A percentile compares a stretch with the other conserved stretches of the same genome.
Conservation (phyloP, 805 yeast species). For the Metschnikowia bowlesiae region DNA sequence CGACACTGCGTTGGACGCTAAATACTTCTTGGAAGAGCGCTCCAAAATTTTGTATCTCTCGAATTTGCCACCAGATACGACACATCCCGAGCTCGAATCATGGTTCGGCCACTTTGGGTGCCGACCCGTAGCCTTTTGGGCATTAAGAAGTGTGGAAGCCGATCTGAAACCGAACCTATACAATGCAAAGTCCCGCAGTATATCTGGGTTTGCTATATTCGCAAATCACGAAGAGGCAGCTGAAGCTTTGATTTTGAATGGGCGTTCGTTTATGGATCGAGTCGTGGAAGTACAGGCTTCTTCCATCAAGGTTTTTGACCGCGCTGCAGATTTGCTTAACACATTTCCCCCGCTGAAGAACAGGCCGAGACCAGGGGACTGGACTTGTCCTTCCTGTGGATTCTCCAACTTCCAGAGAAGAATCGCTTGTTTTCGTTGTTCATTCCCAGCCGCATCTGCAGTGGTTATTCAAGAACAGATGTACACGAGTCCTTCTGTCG, state of each 20-base stretch:
- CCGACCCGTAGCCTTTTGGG: conserved; percentile 86
- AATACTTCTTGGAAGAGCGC: conserved; percentile 62
- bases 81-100: conserved; percentile 83
- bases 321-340: conserved; percentile 74
- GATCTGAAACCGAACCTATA: conserved; percentile 11
- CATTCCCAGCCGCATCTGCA: conserved; percentile 77
- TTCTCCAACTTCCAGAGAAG: conserved; percentile 92
- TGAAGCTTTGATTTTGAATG: conserved; percentile 74
- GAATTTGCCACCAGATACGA: conserved; percentile 81
- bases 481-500: conserved; percentile 21
- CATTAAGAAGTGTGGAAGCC: conserved; percentile 54
- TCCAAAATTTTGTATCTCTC: conserved; percentile 75
- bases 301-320: conserved; percentile 68
- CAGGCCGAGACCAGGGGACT: conserved; percentile 93
- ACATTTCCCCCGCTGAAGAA: conserved; percentile 84
- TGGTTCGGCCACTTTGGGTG: conserved; percentile 90
- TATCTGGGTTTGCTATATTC: conserved; percentile 82
- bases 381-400: conserved; percentile 98
- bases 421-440: conserved; percentile 89
- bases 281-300: conserved; percentile 86
- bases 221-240: conserved; percentile 81
- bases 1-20: conserved; percentile 70
- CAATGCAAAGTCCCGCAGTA: conserved; percentile 31
- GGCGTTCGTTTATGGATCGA: conserved; percentile 67
- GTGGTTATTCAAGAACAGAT: conserved; percentile 64